phyloP scores from a whole-genome alignment of 202 grass and related monocot genomes.

The Setaria italica region DNA sequence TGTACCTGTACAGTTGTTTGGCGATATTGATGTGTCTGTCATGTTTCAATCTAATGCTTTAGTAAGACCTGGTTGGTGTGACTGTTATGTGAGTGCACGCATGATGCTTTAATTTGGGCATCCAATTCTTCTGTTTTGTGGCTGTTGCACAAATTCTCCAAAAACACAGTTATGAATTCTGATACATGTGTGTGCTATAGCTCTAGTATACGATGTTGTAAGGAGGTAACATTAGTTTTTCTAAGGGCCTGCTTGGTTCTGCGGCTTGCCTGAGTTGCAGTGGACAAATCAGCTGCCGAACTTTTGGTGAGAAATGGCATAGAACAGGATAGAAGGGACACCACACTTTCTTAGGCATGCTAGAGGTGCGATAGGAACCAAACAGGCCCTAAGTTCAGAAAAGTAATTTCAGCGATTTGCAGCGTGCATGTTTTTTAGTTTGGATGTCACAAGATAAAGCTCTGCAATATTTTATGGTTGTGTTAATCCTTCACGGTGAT shows the following conservation, averaged over 20 bases:
- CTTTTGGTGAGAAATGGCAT: background rate
- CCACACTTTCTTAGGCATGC: too few relatives aligned
- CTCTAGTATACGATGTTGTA: background rate
- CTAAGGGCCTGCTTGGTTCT: background rate
- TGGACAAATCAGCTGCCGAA: background rate
- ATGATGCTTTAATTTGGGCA: background rate
- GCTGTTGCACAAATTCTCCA: background rate
- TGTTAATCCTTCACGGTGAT: slow-evolving; percentile 13
- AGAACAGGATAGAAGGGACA: background rate
- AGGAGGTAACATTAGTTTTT: slow-evolving; percentile 4
- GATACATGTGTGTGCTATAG: background rate
- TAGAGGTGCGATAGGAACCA: too few relatives aligned
- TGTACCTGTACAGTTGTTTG: background rate
- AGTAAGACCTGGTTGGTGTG: background rate
- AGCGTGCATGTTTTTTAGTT: background rate
- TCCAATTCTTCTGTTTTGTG: slow-evolving; percentile 1
- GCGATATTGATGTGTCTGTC: background rate
- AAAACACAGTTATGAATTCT: background rate
- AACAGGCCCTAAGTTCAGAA: background rate
- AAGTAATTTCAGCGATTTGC: slow-evolving; percentile 18
- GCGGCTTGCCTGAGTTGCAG: background rate
- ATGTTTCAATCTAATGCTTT: background rate
- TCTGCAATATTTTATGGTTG: background rate
- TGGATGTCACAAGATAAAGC: slow-evolving; percentile 3
- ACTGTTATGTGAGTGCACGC: background rate